A percentile compares a stretch with the other conserved stretches of the same genome.
These are phyloP conservation scores for Babesia bovis DNA, from an alignment of 169 alveolate species.

Conservation along the genomic window DNA sequence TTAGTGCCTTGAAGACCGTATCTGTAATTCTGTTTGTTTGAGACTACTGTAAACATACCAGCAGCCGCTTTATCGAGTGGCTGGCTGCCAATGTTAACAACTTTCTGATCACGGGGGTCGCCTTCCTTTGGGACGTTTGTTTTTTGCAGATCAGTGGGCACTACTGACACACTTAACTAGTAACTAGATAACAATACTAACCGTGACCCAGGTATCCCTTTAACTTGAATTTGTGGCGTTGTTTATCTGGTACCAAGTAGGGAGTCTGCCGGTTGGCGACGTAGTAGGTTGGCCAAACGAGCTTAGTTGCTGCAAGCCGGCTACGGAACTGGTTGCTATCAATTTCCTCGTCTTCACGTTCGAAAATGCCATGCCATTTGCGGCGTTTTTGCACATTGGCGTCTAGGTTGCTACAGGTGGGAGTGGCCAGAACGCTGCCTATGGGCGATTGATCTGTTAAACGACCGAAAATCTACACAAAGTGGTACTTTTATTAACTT, in stretches of 20 bases:
- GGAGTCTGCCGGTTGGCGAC: conserved; percentile 52
- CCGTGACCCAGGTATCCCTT: conserved; percentile 47
- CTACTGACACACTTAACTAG: neutral
- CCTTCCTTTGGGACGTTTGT: conserved; percentile 7
- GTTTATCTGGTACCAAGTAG: conserved; percentile 55
- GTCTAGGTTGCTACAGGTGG: conserved; percentile 1
- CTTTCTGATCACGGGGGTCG: neutral
- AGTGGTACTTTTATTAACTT: neutral
- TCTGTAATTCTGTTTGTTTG: conserved; percentile 11
- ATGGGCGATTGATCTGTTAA: conserved; percentile 54
- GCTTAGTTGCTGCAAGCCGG: conserved; percentile 24
- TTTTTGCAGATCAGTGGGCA: conserved; percentile 2
- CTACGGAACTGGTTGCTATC: conserved; percentile 11
- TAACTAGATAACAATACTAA: neutral
- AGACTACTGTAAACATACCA: conserved; percentile 9
- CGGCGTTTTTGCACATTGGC: neutral
- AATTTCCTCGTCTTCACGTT: conserved; percentile 35
- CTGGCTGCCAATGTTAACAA: conserved; percentile 4
- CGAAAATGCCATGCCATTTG: conserved; percentile 42
- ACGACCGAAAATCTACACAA: conserved; percentile 51
- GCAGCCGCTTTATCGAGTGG: conserved; percentile 25
- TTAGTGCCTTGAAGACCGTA: conserved; percentile 46
- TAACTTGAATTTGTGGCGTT: conserved; percentile 41
- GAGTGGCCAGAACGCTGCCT: conserved; percentile 58
- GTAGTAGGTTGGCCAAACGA: conserved; percentile 56